Evolutionary conservation across 768 basidiomycete genomes (phyloP).

Genomic region (Asterophora parasitica): DNA sequence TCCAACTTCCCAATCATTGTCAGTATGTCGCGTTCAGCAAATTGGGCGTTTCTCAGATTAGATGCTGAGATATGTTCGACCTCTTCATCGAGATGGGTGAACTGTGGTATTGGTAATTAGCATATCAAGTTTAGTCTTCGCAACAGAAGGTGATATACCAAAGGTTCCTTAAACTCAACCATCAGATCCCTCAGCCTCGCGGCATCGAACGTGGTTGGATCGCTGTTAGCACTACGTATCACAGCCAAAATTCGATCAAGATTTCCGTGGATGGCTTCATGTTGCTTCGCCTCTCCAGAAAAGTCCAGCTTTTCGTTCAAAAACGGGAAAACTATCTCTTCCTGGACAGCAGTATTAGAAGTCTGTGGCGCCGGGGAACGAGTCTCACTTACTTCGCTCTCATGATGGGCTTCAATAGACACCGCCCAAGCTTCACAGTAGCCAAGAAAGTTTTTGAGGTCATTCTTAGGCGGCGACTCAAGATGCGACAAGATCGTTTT

Average conservation of each 20-base stretch:
- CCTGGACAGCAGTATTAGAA: slow-evolving; percentile 9
- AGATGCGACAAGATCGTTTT: slow-evolving; percentile 30
- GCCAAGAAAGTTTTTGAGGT: slow-evolving; percentile 35
- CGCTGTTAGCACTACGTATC: slow-evolving; percentile 20
- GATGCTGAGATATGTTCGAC: slow-evolving; percentile 27
- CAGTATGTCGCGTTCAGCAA: slow-evolving; percentile 23
- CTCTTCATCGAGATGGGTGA: slow-evolving; percentile 33
- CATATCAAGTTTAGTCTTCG: neutral
- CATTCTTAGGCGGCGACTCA: slow-evolving; percentile 29
- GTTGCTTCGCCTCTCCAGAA: slow-evolving; percentile 30
- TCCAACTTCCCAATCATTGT: slow-evolving; percentile 23
- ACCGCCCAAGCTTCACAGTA: slow-evolving; percentile 34
- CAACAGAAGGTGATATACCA: slow-evolving; percentile 21
- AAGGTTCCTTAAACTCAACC: slow-evolving; percentile 21
- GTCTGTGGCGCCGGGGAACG: neutral
- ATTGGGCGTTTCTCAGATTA: slow-evolving; percentile 25
- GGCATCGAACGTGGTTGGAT: slow-evolving; percentile 27
- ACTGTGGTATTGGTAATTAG: slow-evolving; percentile 17
- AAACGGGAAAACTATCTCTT: slow-evolving; percentile 31
- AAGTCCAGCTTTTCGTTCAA: slow-evolving; percentile 34
- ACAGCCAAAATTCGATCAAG: slow-evolving; percentile 23
- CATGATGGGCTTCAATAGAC: slow-evolving; percentile 31
- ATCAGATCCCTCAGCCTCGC: slow-evolving; percentile 24
- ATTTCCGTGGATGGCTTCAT: slow-evolving; percentile 27
- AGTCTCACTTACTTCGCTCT: slow-evolving; percentile 25